Base-by-base conservation (phyloP, 257 asterid species). In the Lycium ferocissimum region DNA sequence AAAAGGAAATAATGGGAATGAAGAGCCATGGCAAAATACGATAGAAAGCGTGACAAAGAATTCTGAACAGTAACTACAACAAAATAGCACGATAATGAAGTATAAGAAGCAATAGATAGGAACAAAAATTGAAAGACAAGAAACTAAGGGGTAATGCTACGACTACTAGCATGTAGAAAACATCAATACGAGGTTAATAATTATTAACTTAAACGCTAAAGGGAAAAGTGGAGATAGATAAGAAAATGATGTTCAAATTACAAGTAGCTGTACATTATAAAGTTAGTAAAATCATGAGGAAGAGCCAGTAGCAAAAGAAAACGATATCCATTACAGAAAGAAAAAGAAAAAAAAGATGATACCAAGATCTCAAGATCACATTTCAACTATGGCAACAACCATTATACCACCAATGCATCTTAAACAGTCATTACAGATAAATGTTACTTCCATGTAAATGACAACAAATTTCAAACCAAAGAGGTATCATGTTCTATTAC, bases 171-270 rank as follows among this genome's bases (percentile, higher is more conserved):
- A 26, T 26, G 33, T 26, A 26, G 1, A 26, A 26, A 26, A 26
- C 33, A 26, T 26, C 75, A 67, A 13, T 6, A 37, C 37, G 49
- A 73, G 18, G n/a, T 73, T 9, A 45, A 1, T 43, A 43, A 40
- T 17, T 43, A 9, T 43, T 4, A 40, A 40, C 79, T n/a, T 71
- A 71, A 72, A 72, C 18, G 1, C 17, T 45, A 73, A n/a, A 43
- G 40, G 65, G n/a, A 20, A 43, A 73, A 43, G 6, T 4, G 8
- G 1, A 72, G 37, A 43, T 10, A 40, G 5, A n/a, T 22, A 72
- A 72, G 80, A n/a, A 72, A 45, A n/a, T 3, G n/a, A 73, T 45
- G n/a, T n/a, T n/a, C 59, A 73, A 73, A 45, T 73, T n/a, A 20
- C 6, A 43, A 71, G 37, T 18, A 10, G 18, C 7, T 3, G 38